Base-by-base conservation (phyloP, 345 rosid species). In the Aquilaria sinensis region DNA sequence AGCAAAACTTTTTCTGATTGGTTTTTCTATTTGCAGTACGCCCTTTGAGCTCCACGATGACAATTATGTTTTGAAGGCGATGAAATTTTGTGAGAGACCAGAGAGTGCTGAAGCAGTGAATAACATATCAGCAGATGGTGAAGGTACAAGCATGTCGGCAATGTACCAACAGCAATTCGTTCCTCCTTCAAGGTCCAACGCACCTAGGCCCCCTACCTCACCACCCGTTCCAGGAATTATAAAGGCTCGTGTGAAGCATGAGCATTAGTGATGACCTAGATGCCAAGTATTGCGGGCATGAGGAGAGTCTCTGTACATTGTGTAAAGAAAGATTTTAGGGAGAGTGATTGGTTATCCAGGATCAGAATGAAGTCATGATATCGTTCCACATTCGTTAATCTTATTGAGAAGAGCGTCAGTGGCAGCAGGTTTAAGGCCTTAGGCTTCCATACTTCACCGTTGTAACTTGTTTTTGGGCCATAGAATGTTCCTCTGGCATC, bases 21-120 rank as follows among this genome's bases (percentile, higher is more conserved):
- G 12, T 51, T 23, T 7, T 4, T 51, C 41, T 64, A 49, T 52
- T 63, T 81, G 74, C 80, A 95, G 99, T 78, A 91, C 99, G n/a
- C 98, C 99, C 0, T 95, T 95, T 62, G 98, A 91, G 83, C 98
- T 95, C 65, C 99, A 91, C 30, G 99, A 95, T 51, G 99, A 95
- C 74, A 91, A 91, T 46, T 95, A 87, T 69, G 96, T 95, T 56
- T 84, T 95, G 67, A 95, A 95, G 82, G 94, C 98, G 10, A 95
- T 95, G 99, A 79, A 89, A 52, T 82, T 89, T 50, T 80, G 89
- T 31, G 79, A 87, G 51, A 80, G 79, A 76, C 82, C 88, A n/a
- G 64, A 73, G 43, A 71, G 69, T 32, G 74, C 75, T 48, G 83
- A 74, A 63, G 74, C 72, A 65, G 69, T 72, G 55, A 69, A 70